These are phyloP conservation scores for Tetrahymena borealis DNA, from an alignment of 73 alveolate species.

Conservation along the genomic window DNA sequence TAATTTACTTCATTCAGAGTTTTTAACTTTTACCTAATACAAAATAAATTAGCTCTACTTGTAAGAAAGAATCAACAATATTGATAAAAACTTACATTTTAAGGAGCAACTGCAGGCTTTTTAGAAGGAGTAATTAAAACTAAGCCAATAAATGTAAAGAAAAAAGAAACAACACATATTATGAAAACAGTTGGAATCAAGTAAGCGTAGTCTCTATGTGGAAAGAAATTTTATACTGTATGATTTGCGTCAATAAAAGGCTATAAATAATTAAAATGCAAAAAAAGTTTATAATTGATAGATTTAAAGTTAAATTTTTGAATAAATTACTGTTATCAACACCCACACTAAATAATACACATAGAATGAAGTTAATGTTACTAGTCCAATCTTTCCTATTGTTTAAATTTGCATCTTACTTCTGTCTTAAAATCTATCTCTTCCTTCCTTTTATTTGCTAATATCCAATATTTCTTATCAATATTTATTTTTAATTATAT, in stretches of 20 bases:
- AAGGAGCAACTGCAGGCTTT: background rate
- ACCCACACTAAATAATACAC: background rate
- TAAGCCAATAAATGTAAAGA: background rate
- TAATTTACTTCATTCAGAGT: background rate
- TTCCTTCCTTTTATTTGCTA: too few relatives aligned
- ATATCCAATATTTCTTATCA: too few relatives aligned
- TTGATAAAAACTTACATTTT: background rate
- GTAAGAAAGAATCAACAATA: too few relatives aligned
- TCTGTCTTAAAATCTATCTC: too few relatives aligned
- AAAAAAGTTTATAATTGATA: background rate
- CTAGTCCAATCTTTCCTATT: background rate
- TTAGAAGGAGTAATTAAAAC: background rate
- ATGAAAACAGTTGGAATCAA: background rate
- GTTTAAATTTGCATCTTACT: background rate
- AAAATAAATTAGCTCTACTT: too few relatives aligned
- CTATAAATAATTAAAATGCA: background rate
- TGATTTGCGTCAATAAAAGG: background rate
- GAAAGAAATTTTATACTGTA: background rate
- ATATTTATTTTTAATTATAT: too few relatives aligned
- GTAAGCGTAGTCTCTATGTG: background rate
- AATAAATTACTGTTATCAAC: background rate
- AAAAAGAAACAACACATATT: background rate
- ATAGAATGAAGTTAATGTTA: background rate
- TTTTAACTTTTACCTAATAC: background rate
- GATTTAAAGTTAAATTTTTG: background rate